These are phyloP conservation scores for Aspergillus sp. DNA, from an alignment of 2,329 filamentous ascomycete genomes.

Conservation along the genomic window DNA sequence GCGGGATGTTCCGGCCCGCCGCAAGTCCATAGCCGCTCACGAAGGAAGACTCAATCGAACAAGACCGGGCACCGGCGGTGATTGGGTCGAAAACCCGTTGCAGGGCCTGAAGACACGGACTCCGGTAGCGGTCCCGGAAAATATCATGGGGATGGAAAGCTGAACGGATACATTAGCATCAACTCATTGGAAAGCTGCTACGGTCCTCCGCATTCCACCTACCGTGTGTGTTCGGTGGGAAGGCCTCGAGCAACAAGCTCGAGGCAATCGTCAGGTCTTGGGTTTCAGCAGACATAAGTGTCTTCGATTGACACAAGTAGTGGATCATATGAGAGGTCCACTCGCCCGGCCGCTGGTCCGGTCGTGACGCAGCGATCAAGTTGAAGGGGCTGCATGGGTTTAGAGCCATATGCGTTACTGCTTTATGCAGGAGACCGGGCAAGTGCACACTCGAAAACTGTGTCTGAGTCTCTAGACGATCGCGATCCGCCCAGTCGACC, in stretches of 20 bases:
- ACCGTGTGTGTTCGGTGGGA: conserved; percentile 2
- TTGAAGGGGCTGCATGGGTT: not conserved
- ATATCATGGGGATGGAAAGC: conserved; percentile 2
- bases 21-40: not conserved
- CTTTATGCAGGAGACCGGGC: conserved; percentile 1
- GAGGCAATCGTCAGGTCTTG: conserved; percentile 5
- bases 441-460: conserved; percentile 4
- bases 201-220: not conserved
- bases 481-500: conserved; percentile 2
- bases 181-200: not conserved
- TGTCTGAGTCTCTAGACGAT: conserved; percentile 1
- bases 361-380: not conserved
- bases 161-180: not conserved
- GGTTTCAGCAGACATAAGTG: not conserved
- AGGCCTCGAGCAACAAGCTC: conserved; percentile 1
- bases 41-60: conserved; percentile 1
- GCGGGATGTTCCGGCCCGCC: not conserved
- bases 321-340: not conserved
- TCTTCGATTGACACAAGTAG: not conserved
- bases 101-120: conserved; percentile 1
- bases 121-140: conserved; percentile 3
- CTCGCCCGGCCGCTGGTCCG: not conserved
- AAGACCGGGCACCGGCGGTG: not conserved
- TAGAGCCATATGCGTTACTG: conserved; percentile 1
- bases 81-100: not conserved